Base-by-base conservation (phyloP, 176 grass and related monocot species). In the Raddia distichophylla region DNA sequence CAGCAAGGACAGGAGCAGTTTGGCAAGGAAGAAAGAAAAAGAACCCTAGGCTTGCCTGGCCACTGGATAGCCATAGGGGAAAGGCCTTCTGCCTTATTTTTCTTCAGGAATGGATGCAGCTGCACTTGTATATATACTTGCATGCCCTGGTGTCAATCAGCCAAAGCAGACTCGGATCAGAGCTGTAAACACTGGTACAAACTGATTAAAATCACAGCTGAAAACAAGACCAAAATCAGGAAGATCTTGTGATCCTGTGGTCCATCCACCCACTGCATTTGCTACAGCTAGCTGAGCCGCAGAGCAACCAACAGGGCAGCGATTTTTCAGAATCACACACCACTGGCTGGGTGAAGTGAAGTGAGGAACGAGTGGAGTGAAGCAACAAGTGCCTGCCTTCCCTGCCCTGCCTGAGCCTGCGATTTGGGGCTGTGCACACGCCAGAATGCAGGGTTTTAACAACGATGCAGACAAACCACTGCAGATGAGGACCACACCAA, bases 171-270 rank as follows among this genome's bases (percentile, higher is more conserved):
- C 43, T 61, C 37, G 12, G 58, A 20, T 4, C 7, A 45, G 71
- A 56, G 1, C 40, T 49, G 44, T 13, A 73, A 48, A 51, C 14
- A 34, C 0, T 0, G 13, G 5, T 9, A 15, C n/a, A 80, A 16
- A 2, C 3, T 0, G 13, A 35, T 3, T 40, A 40, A 40, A 67
- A 44, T 22, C 17, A 51, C 19, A 15, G 6, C 17, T 43, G 32
- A 49, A 16, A n/a, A 35, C 60, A 50, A 78, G 48, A 48, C 14
- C 15, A 33, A 73, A 18, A 79, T 56, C 75, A 45, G 75, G 11
- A 52, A 54, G 64, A 64, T 85, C 75, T 32, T 85, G 83, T 71
- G 83, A 85, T 50, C 46, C 7, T 45, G 53, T 77, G 64, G 74
- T 70, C 74, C 82, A 40, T 40, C 37, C 37, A 2, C 37, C 37